These are phyloP conservation scores for Mucor saturninus DNA, from an alignment of 371 early-diverging fungal species.

Conservation along the genomic window DNA sequence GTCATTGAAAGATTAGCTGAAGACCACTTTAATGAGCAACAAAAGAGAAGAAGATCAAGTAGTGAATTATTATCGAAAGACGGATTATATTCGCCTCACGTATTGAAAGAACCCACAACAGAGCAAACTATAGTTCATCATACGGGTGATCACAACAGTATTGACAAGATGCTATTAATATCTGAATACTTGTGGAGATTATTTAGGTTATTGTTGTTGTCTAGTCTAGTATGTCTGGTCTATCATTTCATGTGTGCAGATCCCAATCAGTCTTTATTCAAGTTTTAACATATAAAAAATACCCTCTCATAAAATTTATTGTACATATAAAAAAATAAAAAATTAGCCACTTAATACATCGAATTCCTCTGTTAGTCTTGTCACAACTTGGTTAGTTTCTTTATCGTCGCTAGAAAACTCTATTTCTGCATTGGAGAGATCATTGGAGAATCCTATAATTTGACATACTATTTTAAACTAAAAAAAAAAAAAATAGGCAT, in stretches of 20 bases:
- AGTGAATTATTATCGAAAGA: background rate
- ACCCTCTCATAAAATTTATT: background rate
- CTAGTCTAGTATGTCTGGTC: conserved; percentile 38
- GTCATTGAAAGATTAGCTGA: conserved; percentile 46
- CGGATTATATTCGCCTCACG: background rate
- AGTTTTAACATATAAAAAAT: conserved; percentile 5
- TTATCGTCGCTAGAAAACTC: conserved; percentile 8
- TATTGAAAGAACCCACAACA: conserved; percentile 21
- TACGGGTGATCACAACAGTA: background rate
- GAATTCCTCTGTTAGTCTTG: conserved; percentile 3
- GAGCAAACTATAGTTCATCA: conserved; percentile 5
- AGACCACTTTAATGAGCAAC: conserved; percentile 25
- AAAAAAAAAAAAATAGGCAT: background rate
- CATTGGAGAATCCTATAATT: conserved; percentile 9
- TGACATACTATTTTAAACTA: conserved; percentile 17
- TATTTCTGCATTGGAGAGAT: conserved; percentile 7
- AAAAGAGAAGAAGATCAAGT: conserved; percentile 11
- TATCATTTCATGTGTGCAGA: conserved; percentile 39
- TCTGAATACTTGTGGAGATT: conserved; percentile 42
- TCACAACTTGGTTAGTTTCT: background rate
- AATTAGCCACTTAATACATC: background rate
- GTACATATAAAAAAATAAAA: too few relatives aligned
- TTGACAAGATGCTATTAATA: conserved; percentile 18
- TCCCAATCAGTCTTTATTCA: conserved; percentile 9
- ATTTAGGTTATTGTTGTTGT: conserved; percentile 32